Evolutionary conservation across 1,284 basidiomycete species (phyloP).

Genomic region (Xanthoconium separans): DNA sequence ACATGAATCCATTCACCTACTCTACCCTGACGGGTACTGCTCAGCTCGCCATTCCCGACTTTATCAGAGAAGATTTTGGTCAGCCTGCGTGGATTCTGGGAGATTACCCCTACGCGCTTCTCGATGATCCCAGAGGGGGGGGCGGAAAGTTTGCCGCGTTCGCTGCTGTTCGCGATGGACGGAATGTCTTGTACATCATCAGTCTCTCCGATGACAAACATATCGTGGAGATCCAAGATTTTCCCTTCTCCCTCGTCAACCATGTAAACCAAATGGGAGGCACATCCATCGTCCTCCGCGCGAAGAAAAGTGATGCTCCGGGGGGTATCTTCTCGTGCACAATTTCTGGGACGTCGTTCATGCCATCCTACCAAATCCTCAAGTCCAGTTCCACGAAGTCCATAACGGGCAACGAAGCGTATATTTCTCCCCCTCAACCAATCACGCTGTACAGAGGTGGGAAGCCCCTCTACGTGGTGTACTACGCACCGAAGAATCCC

Average conservation of each 20-base stretch:
- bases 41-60: conserved; percentile 41
- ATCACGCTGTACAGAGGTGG: conserved; percentile 24
- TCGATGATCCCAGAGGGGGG: conserved; percentile 31
- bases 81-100: conserved; percentile 56
- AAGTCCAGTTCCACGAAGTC: conserved; percentile 17
- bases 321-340: conserved; percentile 28
- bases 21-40: conserved; percentile 32
- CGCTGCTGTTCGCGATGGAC: conserved; percentile 49
- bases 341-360: conserved; percentile 20
- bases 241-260: conserved; percentile 47
- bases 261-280: conserved; percentile 40
- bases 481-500: conserved; percentile 32
- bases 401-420: conserved; percentile 17
- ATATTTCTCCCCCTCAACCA: conserved; percentile 27
- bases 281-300: conserved; percentile 25
- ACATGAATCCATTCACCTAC: conserved; percentile 67
- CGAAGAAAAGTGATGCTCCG: conserved; percentile 23
- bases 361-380: conserved; percentile 24
- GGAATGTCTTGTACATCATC: conserved; percentile 49
- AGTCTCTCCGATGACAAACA: conserved; percentile 36
- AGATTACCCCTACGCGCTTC: conserved; percentile 47
- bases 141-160: conserved; percentile 43
- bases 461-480: conserved; percentile 29
- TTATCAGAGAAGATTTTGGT: conserved; percentile 56
- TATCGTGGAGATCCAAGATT: conserved; percentile 32